Percentiles rank a stretch among this genome's conserved stretches.
Evolutionary conservation across 352 stramenopile genomes (phyloP).

Genomic region (Halophytophthora polymorphica): DNA sequence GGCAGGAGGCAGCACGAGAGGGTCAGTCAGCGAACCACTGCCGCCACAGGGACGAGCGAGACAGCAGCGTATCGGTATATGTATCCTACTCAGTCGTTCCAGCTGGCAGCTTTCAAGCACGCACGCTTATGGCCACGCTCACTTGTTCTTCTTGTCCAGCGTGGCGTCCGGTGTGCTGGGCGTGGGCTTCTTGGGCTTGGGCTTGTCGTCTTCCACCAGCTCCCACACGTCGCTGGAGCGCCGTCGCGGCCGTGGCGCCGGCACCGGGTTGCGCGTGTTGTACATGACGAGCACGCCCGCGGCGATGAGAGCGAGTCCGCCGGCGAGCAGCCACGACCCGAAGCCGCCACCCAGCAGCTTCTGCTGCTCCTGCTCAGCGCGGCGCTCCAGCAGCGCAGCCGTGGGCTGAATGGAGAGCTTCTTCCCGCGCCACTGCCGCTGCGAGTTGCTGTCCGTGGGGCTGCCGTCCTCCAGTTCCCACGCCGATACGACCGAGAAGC

Average conservation of each 20-base stretch:
- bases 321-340: constrained; percentile 40
- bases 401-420: constrained; percentile 48
- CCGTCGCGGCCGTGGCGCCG: constrained; percentile 21
- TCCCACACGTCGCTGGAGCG: constrained; percentile 42
- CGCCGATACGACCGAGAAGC: constrained; percentile 52
- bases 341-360: constrained; percentile 5
- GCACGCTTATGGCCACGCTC: too few species aligned
- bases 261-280: constrained; percentile 30
- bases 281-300: constrained; percentile 50
- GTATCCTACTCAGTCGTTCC: too few species aligned
- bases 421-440: constrained; percentile 24
- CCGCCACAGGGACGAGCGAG: too few species aligned
- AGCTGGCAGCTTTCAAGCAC: too few species aligned
- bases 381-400: constrained; percentile 32
- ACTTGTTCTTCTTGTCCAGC: constrained; percentile 25
- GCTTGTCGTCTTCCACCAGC: constrained; percentile 42
- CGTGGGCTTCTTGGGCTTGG: constrained; percentile 20
- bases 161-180: constrained; percentile 14
- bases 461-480: constrained; percentile 49
- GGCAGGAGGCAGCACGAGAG: too few species aligned
- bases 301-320: constrained; percentile 45
- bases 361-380: constrained; percentile 16
- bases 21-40: too few species aligned
- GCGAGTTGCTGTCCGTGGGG: constrained; percentile 9
- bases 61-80: too few species aligned